Percentiles rank a stretch among this genome's conserved stretches.
phyloP scores from a whole-genome alignment of 805 yeast genomes.

The Yarrowia osloensis region DNA sequence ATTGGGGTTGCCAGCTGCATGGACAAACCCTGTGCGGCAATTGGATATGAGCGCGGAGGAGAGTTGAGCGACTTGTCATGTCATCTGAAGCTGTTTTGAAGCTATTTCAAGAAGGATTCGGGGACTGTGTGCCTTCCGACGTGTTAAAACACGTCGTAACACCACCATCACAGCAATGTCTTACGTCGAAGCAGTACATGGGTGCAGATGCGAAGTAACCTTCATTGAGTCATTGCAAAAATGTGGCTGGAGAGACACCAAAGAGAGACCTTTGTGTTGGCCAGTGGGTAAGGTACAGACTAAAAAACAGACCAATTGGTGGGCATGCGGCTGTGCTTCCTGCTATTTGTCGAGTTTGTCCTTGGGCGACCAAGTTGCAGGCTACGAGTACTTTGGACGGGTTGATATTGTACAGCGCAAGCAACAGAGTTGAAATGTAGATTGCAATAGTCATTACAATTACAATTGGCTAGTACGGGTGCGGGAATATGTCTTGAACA shows the following conservation, averaged over 20 bases:
- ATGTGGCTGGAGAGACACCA: slow-evolving; percentile 8
- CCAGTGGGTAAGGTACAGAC: neutral
- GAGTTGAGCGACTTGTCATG: no score
- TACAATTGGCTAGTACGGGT: neutral
- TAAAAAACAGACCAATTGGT: neutral
- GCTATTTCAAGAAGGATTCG: neutral
- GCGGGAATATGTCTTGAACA: neutral
- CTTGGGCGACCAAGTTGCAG: no score
- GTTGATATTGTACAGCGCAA: neutral
- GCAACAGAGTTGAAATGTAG: neutral
- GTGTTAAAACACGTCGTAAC: neutral
- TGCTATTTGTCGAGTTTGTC: no score
- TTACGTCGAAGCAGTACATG: neutral
- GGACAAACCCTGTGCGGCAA: slow-evolving; percentile 1
- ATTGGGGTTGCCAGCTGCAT: slow-evolving; percentile 11
- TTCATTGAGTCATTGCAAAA: slow-evolving; percentile 1
- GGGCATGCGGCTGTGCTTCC: neutral
- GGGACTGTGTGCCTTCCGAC: no score
- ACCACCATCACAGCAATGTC: neutral
- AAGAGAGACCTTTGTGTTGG: neutral
- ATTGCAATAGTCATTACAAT: neutral
- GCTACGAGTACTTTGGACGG: no score
- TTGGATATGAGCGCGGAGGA: neutral
- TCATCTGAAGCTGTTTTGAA: neutral
- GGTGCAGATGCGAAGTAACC: neutral